Percentiles rank a stretch among this genome's conserved stretches.
These are phyloP conservation scores for Colletotrichum falcatum DNA, from an alignment of 2,329 filamentous ascomycete species.

Conservation along the genomic window DNA sequence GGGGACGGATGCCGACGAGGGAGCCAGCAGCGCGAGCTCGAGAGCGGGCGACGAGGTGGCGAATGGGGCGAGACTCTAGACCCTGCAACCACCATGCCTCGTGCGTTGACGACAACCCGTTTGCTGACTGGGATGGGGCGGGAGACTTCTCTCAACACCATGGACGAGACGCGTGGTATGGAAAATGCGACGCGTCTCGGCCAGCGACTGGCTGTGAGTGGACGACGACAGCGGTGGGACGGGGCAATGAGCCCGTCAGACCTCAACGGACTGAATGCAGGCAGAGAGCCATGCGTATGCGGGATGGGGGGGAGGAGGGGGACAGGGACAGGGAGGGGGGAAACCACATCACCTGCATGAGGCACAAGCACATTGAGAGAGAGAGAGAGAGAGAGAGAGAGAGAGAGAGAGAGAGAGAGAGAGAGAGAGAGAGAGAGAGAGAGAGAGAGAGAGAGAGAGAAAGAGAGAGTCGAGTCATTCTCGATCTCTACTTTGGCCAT, in stretches of 20 bases:
- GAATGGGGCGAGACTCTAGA: conserved; percentile 32
- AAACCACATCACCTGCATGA: conserved; percentile 40
- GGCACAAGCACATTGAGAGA: conserved; percentile 9
- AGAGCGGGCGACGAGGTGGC: conserved; percentile 27
- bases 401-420: too few relatives aligned
- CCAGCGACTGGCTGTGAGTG: conserved; percentile 26
- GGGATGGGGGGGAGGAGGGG: neutral
- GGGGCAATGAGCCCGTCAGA: conserved; percentile 15
- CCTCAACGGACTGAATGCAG: conserved; percentile 24
- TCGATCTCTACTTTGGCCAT: conserved; percentile 3
- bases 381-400: neutral
- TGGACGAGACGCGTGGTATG: conserved; percentile 39
- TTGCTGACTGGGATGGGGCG: conserved; percentile 5
- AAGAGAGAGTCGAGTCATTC: neutral
- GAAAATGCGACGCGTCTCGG: conserved; percentile 36
- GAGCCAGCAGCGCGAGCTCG: conserved; percentile 24
- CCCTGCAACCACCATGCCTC: conserved; percentile 2
- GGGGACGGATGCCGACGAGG: conserved; percentile 33
- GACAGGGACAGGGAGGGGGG: too few relatives aligned
- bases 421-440: neutral
- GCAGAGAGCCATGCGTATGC: conserved; percentile 9
- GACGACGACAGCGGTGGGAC: conserved; percentile 15
- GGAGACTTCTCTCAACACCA: conserved; percentile 37
- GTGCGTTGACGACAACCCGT: conserved; percentile 5
- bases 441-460: neutral